Evolutionary conservation across 192 early-diverging fungal species (phyloP), one percentile per base, ranked within the genome.

Genomic region (Mortierella claussenii): DNA sequence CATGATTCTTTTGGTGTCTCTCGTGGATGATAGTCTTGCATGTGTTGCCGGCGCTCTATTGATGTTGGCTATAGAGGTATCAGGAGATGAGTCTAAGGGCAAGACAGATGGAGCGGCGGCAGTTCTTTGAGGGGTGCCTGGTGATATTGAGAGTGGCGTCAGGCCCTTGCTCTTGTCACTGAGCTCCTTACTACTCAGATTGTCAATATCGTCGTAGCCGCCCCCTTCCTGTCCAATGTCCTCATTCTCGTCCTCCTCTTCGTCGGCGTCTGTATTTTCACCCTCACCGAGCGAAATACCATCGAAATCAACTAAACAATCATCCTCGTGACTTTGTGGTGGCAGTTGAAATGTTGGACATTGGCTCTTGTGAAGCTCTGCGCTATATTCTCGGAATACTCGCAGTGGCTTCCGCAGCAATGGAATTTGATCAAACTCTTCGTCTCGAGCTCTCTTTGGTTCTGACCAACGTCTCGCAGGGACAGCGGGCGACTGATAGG

Each of bases 171-270:
- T n/a, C n/a, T n/a, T n/a, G n/a, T 45, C 43, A 13, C 43, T 45
- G 43, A n/a, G 43, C 4, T 45, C 6, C 13, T 8, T 45, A 13
- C 43, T 8, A 13, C 13, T 20, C 15, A 4, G 43, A 20, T 13
- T 13, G 15, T 20, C 43, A 45, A 45, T 13, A n/a, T n/a, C n/a
- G n/a, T n/a, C n/a, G n/a, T n/a, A n/a, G n/a, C n/a, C n/a, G n/a
- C n/a, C n/a, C n/a, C n/a, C n/a, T n/a, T n/a, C n/a, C n/a, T n/a
- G n/a, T n/a, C n/a, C n/a, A n/a, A n/a, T n/a, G n/a, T n/a, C 45
- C 24, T 65, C 71, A 23, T 63, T 67, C 15, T 79, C 82, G 1
- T 61, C 53, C 3, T 80, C 70, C 32, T 43, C 43, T 28, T 50
- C 11, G 3, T 43, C 63, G n/a, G 23, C 40, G 21, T 47, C 20